phyloP scores from a whole-genome alignment of 768 basidiomycete genomes.

The Mycena sanguinolenta region DNA sequence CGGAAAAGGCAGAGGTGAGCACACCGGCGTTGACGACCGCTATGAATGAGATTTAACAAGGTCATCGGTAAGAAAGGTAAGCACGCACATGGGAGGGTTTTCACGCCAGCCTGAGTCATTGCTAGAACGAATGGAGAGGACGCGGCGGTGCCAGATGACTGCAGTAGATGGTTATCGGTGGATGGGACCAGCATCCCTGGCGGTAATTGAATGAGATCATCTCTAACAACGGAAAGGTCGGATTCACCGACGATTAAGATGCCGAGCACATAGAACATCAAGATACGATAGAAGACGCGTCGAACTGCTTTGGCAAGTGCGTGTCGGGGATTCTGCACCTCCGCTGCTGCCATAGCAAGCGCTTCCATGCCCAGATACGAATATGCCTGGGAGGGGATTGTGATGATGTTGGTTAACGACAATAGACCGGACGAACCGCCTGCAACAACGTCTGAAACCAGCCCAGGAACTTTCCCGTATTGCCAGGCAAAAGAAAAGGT shows the following conservation, averaged over 20 bases:
- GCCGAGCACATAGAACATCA: conserved; percentile 64
- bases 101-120: no score
- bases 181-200: no score
- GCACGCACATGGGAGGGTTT: no score
- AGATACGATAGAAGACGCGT: conserved; percentile 60
- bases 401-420: neutral
- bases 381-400: conserved; percentile 55
- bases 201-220: no score
- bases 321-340: conserved; percentile 73
- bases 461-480: conserved; percentile 34
- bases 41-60: no score
- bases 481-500: conserved; percentile 12
- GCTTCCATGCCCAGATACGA: conserved; percentile 77
- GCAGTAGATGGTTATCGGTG: no score
- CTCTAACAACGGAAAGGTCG: no score
- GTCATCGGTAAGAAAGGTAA: no score
- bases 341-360: conserved; percentile 58
- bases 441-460: conserved; percentile 34
- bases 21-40: no score
- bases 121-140: no score
- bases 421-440: conserved; percentile 20
- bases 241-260: conserved; percentile 64
- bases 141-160: no score
- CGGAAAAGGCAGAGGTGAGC: no score
- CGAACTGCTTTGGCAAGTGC: conserved; percentile 76